These are phyloP conservation scores for Penicillium sp. DNA, from an alignment of 2,329 filamentous ascomycete species.

Conservation along the genomic window DNA sequence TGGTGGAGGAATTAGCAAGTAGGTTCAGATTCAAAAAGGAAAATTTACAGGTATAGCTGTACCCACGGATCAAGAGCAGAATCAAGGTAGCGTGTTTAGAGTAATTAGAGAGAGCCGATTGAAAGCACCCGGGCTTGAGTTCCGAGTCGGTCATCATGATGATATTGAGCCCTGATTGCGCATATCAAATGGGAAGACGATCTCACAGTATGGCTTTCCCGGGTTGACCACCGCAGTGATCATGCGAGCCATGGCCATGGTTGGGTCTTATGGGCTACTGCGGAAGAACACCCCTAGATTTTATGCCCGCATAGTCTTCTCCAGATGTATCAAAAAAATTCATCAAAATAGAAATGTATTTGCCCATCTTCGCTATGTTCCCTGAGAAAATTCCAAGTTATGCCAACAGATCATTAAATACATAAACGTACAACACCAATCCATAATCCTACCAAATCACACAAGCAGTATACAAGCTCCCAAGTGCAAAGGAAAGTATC, in stretches of 20 bases:
- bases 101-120: no score
- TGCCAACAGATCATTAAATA: background rate
- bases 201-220: background rate
- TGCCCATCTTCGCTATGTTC: background rate
- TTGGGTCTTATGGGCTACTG: background rate
- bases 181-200: background rate
- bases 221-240: background rate
- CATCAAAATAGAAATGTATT: no score
- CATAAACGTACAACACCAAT: no score
- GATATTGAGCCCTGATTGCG: slow-evolving; percentile 12
- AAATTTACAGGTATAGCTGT: background rate
- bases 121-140: slow-evolving; percentile 4
- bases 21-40: background rate
- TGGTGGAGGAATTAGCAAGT: background rate
- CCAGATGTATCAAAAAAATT: no score
- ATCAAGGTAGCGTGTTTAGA: background rate
- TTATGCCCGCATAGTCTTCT: background rate
- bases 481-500: background rate
- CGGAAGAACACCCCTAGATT: background rate
- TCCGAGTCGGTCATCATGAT: slow-evolving; percentile 23
- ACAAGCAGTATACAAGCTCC: background rate
- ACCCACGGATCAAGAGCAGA: background rate
- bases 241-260: background rate
- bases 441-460: background rate
- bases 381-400: background rate